Evolutionary conservation across 2,329 filamentous ascomycete species (phyloP).

Genomic region (Hyphodiscus sp.): DNA sequence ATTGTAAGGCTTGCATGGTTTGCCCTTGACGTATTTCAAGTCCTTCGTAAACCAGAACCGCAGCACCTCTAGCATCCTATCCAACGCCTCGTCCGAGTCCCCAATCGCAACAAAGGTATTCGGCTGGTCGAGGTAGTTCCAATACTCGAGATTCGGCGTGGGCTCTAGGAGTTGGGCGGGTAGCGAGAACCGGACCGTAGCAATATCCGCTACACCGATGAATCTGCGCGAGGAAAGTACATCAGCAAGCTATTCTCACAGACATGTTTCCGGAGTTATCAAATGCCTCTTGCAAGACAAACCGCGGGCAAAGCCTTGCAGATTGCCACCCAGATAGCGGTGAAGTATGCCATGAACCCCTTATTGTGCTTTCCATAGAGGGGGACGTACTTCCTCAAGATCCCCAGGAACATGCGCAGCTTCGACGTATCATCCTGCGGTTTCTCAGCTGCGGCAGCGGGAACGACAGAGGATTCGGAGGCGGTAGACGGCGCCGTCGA

Average conservation of each 20-base stretch:
- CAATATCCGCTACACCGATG: conserved; percentile 92
- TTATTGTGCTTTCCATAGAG: neutral
- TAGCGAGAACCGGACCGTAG: conserved; percentile 89
- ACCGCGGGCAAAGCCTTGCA: neutral
- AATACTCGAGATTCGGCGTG: conserved; percentile 96
- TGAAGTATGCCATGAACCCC: neutral
- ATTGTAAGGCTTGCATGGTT: conserved; percentile 98
- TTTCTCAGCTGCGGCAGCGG: conserved; percentile 40
- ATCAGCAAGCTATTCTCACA: conserved; percentile 7
- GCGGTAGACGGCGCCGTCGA: conserved; percentile 23
- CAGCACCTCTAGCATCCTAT: conserved; percentile 89
- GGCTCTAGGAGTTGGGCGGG: conserved; percentile 94
- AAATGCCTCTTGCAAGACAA: neutral
- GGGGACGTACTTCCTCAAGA: conserved; percentile 71
- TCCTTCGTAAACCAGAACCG: conserved; percentile 99
- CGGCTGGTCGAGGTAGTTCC: conserved; percentile 94
- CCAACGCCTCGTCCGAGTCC: conserved; percentile 83
- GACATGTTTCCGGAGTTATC: neutral
- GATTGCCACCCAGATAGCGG: conserved; percentile 13
- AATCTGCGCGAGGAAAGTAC: conserved; percentile 52
- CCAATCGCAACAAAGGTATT: conserved; percentile 81
- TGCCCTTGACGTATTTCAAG: conserved; percentile 96
- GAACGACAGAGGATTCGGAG: conserved; percentile 16
- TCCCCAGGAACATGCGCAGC: conserved; percentile 79
- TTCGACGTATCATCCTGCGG: conserved; percentile 75